These are phyloP conservation scores for Lactarius evosmus DNA, from an alignment of 768 basidiomycete genomes.

Conservation along the genomic window DNA sequence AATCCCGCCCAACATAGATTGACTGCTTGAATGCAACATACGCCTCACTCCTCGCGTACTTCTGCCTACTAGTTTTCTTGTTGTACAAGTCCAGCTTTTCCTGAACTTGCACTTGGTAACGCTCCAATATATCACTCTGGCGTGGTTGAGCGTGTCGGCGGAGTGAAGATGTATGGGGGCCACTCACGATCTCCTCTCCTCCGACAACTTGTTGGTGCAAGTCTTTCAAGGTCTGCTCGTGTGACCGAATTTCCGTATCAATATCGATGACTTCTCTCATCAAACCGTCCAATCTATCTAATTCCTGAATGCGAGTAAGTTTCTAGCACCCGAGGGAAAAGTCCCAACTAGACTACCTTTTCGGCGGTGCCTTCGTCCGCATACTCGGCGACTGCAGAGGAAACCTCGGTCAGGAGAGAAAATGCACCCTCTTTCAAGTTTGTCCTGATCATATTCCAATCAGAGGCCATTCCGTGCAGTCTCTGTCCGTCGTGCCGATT, in stretches of 20 bases:
- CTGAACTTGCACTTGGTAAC: constrained; percentile 50
- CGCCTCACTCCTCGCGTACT: constrained; percentile 59
- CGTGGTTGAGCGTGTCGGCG: constrained; percentile 3
- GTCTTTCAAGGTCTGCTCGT: constrained; percentile 51
- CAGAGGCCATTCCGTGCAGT: constrained; percentile 54
- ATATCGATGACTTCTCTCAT: constrained; percentile 72
- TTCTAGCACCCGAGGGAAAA: constrained; percentile 2
- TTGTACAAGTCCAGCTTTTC: constrained; percentile 46
- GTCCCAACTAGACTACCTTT: constrained; percentile 41
- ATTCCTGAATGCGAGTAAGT: constrained; percentile 39
- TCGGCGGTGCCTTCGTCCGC: constrained; percentile 51
- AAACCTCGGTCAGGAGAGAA: constrained; percentile 49
- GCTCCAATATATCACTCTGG: constrained; percentile 50
- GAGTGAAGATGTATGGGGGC: constrained; percentile 30
- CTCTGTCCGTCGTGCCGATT: constrained; percentile 49
- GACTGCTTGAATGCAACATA: constrained; percentile 62
- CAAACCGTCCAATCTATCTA: constrained; percentile 58
- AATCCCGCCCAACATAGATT: constrained; percentile 43
- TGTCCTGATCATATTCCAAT: constrained; percentile 59
- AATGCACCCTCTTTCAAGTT: constrained; percentile 46
- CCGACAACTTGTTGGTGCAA: constrained; percentile 55
- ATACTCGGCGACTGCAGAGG: constrained; percentile 58
- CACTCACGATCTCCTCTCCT: constrained; percentile 51
- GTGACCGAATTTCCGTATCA: constrained; percentile 54
- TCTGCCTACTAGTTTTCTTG: constrained; percentile 69